Evolutionary conservation across 257 asterid species (phyloP).

Genomic region (Penstemon newberryi): DNA sequence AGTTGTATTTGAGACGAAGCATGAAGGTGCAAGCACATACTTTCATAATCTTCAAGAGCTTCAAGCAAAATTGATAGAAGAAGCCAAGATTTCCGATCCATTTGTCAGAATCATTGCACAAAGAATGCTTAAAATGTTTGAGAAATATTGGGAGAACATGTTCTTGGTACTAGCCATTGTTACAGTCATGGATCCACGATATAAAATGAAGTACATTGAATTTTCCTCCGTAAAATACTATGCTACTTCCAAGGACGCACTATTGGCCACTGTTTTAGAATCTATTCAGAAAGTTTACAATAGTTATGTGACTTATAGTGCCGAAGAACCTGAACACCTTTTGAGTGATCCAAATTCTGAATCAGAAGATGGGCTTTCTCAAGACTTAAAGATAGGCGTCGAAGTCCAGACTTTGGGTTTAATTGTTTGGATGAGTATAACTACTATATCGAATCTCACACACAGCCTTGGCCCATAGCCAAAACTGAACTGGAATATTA

Average conservation of each 20-base stretch:
- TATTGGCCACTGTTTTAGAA: slow-evolving; percentile 15
- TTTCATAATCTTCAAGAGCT: slow-evolving; percentile 30
- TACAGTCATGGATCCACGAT: slow-evolving; percentile 38
- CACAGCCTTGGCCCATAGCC: slow-evolving; percentile 6
- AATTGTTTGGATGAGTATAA: slow-evolving; percentile 26
- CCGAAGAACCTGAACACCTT: slow-evolving; percentile 1
- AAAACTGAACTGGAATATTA: slow-evolving; percentile 31
- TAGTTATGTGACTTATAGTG: not conserved
- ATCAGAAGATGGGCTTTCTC: slow-evolving; percentile 11
- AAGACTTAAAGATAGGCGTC: not conserved
- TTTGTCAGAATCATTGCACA: slow-evolving; percentile 18
- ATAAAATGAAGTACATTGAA: slow-evolving; percentile 32
- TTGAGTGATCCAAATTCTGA: slow-evolving; percentile 23
- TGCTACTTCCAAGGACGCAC: not conserved
- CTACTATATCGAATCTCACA: slow-evolving; percentile 18
- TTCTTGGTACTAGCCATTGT: slow-evolving; percentile 32
- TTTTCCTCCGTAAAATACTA: slow-evolving; percentile 15
- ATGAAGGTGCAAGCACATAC: slow-evolving; percentile 24
- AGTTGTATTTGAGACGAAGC: slow-evolving; percentile 19
- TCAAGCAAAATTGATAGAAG: slow-evolving; percentile 21
- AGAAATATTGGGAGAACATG: slow-evolving; percentile 25
- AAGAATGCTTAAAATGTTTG: slow-evolving; percentile 28
- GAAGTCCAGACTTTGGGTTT: slow-evolving; percentile 17
- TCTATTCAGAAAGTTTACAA: slow-evolving; percentile 24
- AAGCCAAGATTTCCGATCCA: slow-evolving; percentile 12